Conservation (phyloP, 1,284 basidiomycete genomes). For the Cryptococcus floricola region DNA sequence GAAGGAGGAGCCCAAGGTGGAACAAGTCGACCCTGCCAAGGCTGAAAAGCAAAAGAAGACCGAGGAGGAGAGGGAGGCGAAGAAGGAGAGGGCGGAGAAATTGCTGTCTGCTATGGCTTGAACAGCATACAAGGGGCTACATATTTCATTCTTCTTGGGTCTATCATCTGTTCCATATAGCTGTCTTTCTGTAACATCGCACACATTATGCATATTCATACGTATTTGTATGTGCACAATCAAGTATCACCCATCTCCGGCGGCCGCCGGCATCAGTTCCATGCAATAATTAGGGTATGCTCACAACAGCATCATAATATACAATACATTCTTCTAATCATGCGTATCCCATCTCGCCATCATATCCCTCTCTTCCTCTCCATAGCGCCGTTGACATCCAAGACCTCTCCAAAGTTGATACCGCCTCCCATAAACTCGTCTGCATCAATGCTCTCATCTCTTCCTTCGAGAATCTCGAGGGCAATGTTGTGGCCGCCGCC, state of each 20-base stretch:
- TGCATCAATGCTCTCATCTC: constrained; percentile 73
- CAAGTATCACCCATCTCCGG: no score
- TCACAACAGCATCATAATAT: background rate
- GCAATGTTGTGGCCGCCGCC: constrained; percentile 63
- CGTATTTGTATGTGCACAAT: no score
- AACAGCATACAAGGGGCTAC: no score
- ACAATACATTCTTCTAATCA: background rate
- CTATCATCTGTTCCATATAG: no score
- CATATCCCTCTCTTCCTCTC: constrained; percentile 45
- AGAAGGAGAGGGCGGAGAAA: constrained; percentile 19
- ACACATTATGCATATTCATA: no score
- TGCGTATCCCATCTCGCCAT: background rate
- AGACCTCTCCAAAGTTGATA: constrained; percentile 28
- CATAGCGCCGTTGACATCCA: constrained; percentile 42
- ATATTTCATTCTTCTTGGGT: no score
- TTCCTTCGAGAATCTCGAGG: constrained; percentile 85
- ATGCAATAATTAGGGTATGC: no score
- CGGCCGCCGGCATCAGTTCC: no score
- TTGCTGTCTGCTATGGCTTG: constrained; percentile 11
- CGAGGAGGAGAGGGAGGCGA: background rate
- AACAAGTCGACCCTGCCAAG: background rate
- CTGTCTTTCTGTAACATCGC: no score
- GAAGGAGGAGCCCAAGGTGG: background rate
- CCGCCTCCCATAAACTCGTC: constrained; percentile 61
- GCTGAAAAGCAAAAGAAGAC: background rate